Evolutionary conservation across 2,329 filamentous ascomycete genomes (phyloP), one percentile per base, ranked within the genome.

Genomic region (Sporothrix brunneoviolacea): DNA sequence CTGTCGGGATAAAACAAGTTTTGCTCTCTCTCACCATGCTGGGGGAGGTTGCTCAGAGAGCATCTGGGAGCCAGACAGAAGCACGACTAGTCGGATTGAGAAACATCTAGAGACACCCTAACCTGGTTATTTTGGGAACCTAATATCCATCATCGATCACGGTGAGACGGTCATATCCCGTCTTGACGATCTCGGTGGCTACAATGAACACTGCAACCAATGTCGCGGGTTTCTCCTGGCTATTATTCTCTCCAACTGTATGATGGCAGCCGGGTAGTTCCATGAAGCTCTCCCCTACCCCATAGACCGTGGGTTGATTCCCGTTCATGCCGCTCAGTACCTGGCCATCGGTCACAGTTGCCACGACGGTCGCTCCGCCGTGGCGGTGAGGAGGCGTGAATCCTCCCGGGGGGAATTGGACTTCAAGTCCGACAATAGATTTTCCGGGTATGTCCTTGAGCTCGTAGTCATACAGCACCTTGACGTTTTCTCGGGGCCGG

Each of bases 301-400:
- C 22, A n/a, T 42, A 42, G 22, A 42, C 39, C 18, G 13, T 15
- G 39, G 39, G 39, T 42, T 12, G 13, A 16, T 42, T 42, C 13
- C 21, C 39, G 13, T 42, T 42, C 39, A 42, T 42, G 39, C 39
- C 39, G 39, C 39, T 42, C 39, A 42, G 22, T 15, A 42, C 21
- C 39, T 42, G 21, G 39, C 39, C 39, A 9, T 42, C 39, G 39
- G 39, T 42, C 15, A 42, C n/a, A 15, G 39, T 42, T 16, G 22
- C 39, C 24, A 42, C 39, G 39, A 42, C 39, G 39, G 39, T 42
- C 39, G 39, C 39, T 12, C 39, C 39, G 22, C 39, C 22, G 24
- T 42, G 39, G 21, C 39, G 39, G 22, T 42, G 39, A 28, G 39
- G 39, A 24, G 39, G 39, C 7, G 39, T 42, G 39, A 28, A 42